Evolutionary conservation across 1,139 yeast genomes (phyloP), one percentile per base, ranked within the genome.

Genomic region (Magnusiomyces tetraspermus): DNA sequence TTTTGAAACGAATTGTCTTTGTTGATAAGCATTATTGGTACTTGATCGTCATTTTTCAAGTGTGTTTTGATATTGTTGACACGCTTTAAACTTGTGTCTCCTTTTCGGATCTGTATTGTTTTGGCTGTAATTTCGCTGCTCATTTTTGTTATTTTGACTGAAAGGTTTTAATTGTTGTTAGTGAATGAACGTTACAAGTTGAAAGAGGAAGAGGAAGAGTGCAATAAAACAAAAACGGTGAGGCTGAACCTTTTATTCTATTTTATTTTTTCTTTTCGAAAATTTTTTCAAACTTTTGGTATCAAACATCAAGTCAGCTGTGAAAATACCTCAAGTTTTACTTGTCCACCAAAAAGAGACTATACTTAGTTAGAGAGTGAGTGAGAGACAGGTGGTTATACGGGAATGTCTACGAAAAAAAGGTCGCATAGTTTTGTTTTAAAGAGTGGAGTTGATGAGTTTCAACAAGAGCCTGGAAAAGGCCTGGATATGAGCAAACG

Each of bases 1-100:
- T 62, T 62, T 53, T 63, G 65, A 44, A 59, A 57, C 4, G 61
- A 50, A 6, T 51, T 50, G 13, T 57, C 61, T 3, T 53, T 37
- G 48, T 60, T 59, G 3, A 49, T 28, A 6, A 62, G 48, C n/a
- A 58, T 56, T n/a, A 46, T 42, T 17, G 36, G 40, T 26, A 17
- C 5, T 24, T 48, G 37, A 17, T 53, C 52, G 19, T 44, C 47
- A 26, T 49, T 48, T 17, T 49, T 45, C 10, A 31, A 44, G 22
- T 42, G 26, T 11, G 28, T 31, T 6, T 52, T 44, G n/a, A 56
- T 57, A 40, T 50, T 42, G 5, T 47, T 45, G 24, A 51, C 57
- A 26, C 53, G 42, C 21, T 46, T 50, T 11, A 51, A 49, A 15
- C 58, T 57, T 21, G 55, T 53, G 52, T 60, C 62, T 31, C 63